phyloP scores from a whole-genome alignment of 257 asterid species.

The Gentiana straminea region DNA sequence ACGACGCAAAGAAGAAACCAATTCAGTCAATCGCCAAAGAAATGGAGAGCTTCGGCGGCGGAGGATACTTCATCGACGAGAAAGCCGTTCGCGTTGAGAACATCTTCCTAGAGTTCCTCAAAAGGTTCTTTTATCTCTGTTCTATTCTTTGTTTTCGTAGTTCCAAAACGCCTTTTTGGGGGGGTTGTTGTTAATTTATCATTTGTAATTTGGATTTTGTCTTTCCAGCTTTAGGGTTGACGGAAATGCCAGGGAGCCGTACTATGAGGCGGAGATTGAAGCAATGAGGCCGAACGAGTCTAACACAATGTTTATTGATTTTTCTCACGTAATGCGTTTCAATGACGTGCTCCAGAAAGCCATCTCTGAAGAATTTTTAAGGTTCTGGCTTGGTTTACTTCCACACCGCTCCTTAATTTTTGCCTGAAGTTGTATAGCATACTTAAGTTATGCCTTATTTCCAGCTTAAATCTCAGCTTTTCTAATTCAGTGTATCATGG shows the following conservation, averaged over 20 bases:
- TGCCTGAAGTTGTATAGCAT: no score
- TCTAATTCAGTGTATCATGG: no score
- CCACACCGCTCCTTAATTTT: no score
- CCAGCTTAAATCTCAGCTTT: no score
- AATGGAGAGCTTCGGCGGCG: conserved; percentile 48
- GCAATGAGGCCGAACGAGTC: conserved; percentile 76
- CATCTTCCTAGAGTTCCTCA: conserved; percentile 73
- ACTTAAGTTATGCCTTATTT: no score
- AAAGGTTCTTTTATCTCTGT: conserved; percentile 18
- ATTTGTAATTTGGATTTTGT: neutral
- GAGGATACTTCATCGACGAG: conserved; percentile 71
- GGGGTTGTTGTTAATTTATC: neutral
- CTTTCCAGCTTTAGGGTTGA: conserved; percentile 32
- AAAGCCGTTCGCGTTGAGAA: conserved; percentile 77
- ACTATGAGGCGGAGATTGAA: conserved; percentile 74
- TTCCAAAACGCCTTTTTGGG: neutral
- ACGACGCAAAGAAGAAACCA: neutral
- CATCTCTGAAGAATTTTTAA: conserved; percentile 74
- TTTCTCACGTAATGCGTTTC: conserved; percentile 84
- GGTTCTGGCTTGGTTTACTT: conserved; percentile 9
- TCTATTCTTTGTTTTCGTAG: no score
- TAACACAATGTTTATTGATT: conserved; percentile 84
- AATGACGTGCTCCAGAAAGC: conserved; percentile 74
- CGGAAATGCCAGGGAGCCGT: conserved; percentile 49
- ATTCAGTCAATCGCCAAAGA: conserved; percentile 1